Base-by-base conservation (phyloP, 495 filamentous ascomycete genomes). In the Neurospora discreta region DNA sequence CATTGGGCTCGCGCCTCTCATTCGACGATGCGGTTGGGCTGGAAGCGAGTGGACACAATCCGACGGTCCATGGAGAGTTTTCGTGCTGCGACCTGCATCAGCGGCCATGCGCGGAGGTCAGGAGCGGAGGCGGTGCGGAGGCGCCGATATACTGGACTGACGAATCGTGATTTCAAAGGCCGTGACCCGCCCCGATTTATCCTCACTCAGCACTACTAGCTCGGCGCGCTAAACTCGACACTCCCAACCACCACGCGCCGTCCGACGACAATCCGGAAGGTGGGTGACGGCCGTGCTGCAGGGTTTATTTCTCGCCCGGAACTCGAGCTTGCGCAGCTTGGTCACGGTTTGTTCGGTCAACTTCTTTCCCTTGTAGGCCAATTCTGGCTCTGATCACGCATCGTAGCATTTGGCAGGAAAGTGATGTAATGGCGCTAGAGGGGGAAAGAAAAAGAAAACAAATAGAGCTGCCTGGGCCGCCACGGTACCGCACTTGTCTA, bases 1-100 rank as follows among this genome's bases (percentile, higher is more conserved):
- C 52, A 74, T 78, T 77, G 76, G 76, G 77, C 76, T 76, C 52
- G 73, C 68, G 52, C 74, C 33, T 73, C 67, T 75, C 71, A 79
- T 80, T 79, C 77, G 76, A 78, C 71, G 68, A 73, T 26, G 71
- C 41, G 68, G 36, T 44, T 71, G 72, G 69, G 71, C 73, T 75
- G 74, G 68, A 76, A 71, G 36, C 36, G 42, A 60, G 52, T 41
- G 38, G 68, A 69, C 68, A 46, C 73, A 72, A 52, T 38, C 58
- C 71, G 71, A 77, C 52, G 13, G 26, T 3, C 52, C 5, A 65
- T 65, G 52, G 52, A 65, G 52, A 33, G 26, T 65, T 65, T 65
- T 65, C 52, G 52, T 65, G 52, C 52, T 65, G 52, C 15, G 71
- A 74, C 72, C 71, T 75, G 75, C 75, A 71, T 69, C 42, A 72